Conservation (phyloP, 169 alveolate genomes). For the Condylostoma magnum region DNA sequence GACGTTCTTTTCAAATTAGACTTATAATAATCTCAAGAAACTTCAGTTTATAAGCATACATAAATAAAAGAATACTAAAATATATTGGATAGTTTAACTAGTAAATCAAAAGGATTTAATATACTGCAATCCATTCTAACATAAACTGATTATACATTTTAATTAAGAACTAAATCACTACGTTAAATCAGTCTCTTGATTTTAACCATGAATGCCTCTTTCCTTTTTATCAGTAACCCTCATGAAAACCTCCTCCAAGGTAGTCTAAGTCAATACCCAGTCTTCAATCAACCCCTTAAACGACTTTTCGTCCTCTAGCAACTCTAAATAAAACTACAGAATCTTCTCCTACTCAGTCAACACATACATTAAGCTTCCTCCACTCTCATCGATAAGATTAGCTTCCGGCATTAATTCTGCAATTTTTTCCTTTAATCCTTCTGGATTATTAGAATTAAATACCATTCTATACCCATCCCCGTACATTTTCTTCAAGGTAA, state of each 20-base stretch:
- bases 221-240: conserved; percentile 30
- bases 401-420: conserved; percentile 48
- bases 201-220: too few species aligned
- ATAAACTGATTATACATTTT: too few species aligned
- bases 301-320: conserved; percentile 39
- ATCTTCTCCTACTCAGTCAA: conserved; percentile 33
- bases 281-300: conserved; percentile 60
- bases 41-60: too few species aligned
- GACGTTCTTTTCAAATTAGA: too few species aligned
- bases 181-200: too few species aligned
- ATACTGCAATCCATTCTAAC: too few species aligned
- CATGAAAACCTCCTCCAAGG: conserved; percentile 85
- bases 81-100: too few species aligned
- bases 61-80: too few species aligned
- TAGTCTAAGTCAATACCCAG: conserved; percentile 82
- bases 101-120: too few species aligned
- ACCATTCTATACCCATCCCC: conserved; percentile 72
- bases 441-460: conserved; percentile 63
- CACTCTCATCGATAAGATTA: conserved; percentile 60
- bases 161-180: too few species aligned
- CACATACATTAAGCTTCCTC: conserved; percentile 47
- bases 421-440: conserved; percentile 48
- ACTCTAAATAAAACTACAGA: conserved; percentile 36
- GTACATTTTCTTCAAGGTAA: conserved; percentile 58
- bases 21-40: too few species aligned